A percentile compares a stretch with the other conserved stretches of the same genome.
Evolutionary conservation across 2,329 filamentous ascomycete genomes (phyloP).

Genomic region (Botrytis cinerea): DNA sequence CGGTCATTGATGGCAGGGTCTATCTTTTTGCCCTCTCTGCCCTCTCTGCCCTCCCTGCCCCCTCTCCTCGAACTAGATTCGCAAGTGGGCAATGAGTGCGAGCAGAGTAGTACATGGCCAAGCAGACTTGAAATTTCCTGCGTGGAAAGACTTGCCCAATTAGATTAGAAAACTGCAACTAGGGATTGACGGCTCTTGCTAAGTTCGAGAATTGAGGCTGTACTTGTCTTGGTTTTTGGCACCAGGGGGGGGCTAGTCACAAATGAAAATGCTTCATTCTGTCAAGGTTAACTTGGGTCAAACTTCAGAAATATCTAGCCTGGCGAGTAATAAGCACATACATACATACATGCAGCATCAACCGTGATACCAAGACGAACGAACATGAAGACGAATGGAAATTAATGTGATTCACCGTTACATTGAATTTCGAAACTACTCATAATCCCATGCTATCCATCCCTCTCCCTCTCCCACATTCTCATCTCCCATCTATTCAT

Average conservation of each 20-base stretch:
- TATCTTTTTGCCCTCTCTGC: neutral
- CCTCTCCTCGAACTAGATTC: neutral
- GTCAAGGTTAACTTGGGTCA: neutral
- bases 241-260: neutral
- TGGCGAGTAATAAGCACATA: constrained; percentile 11
- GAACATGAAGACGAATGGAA: neutral
- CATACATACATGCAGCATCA: neutral
- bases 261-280: constrained; percentile 16
- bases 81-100: neutral
- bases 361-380: constrained; percentile 7
- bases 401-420: neutral
- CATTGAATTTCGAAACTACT: constrained; percentile 11
- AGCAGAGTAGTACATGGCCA: neutral
- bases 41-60: neutral
- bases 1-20: neutral
- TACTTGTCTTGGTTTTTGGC: neutral
- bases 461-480: no score
- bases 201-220: constrained; percentile 2
- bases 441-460: no score
- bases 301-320: constrained; percentile 1
- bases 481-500: neutral
- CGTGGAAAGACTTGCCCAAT: neutral
- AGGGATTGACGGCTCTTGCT: neutral
- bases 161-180: neutral
- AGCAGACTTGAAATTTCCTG: neutral